Evolutionary conservation across 331 rosid genomes (phyloP).

Genomic region (Quercus lobata): DNA sequence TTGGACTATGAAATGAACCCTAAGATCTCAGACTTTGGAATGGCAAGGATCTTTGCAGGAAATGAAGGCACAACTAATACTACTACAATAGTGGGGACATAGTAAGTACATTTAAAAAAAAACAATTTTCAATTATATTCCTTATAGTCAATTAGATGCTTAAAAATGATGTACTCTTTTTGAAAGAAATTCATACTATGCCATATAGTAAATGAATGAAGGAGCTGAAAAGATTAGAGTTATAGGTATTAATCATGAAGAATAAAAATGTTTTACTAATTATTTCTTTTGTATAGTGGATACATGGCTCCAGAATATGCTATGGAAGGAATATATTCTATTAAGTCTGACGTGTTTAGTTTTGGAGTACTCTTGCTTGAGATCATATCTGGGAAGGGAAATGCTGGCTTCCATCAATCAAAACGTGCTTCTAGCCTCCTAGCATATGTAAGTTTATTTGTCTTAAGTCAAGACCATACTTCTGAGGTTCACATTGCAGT

Average conservation of each 20-base stretch:
- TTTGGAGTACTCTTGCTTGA: constrained; percentile 51
- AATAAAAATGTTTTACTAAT: neutral
- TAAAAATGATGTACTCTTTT: too few relatives aligned
- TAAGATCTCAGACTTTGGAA: constrained; percentile 71
- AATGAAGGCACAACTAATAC: constrained; percentile 44
- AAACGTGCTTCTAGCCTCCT: constrained; percentile 26
- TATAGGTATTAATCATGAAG: too few relatives aligned
- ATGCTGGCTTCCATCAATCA: constrained; percentile 32
- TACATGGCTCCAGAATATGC: constrained; percentile 78
- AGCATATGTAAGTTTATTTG: constrained; percentile 33
- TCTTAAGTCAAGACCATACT: neutral
- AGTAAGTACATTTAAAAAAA: constrained; percentile 29
- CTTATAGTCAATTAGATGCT: too few relatives aligned
- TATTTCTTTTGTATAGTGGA: constrained; percentile 32
- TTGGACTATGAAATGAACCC: constrained; percentile 54
- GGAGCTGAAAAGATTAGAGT: too few relatives aligned
- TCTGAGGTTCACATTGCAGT: neutral
- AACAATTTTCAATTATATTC: too few relatives aligned
- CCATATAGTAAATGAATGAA: too few relatives aligned
- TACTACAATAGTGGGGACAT: constrained; percentile 58
- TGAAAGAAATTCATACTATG: too few relatives aligned
- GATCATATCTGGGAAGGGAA: constrained; percentile 45
- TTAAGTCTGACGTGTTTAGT: constrained; percentile 52
- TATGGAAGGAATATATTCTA: constrained; percentile 43
- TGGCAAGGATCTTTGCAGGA: constrained; percentile 46